These are phyloP conservation scores for Heritiera fomes DNA, from an alignment of 345 rosid species.

Conservation along the genomic window DNA sequence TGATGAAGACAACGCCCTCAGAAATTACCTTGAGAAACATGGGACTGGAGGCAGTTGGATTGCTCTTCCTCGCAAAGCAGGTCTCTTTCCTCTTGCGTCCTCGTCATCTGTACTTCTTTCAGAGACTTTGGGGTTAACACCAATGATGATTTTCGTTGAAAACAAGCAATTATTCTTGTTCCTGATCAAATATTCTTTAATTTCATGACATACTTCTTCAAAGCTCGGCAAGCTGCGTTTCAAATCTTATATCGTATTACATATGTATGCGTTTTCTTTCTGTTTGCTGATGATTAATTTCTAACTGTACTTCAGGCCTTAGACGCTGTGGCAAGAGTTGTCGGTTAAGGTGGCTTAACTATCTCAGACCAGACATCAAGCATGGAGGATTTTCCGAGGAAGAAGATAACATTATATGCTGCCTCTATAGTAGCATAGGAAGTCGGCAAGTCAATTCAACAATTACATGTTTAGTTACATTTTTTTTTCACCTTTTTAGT, in stretches of 20 bases:
- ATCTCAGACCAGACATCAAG: slow-evolving; percentile 69
- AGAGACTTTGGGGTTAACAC: not conserved
- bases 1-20: slow-evolving; percentile 38
- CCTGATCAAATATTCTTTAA: too few relatives aligned
- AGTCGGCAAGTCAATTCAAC: slow-evolving; percentile 50
- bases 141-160: not conserved
- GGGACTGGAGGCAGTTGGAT: slow-evolving; percentile 42
- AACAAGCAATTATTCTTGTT: not conserved
- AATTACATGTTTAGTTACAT: not conserved
- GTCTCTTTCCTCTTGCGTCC: not conserved
- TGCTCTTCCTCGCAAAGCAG: slow-evolving; percentile 39
- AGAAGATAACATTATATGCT: slow-evolving; percentile 62
- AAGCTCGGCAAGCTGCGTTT: not conserved
- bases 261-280: not conserved
- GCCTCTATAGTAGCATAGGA: slow-evolving; percentile 55
- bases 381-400: slow-evolving; percentile 71
- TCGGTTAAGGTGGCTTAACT: slow-evolving; percentile 81
- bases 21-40: slow-evolving; percentile 25
- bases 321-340: slow-evolving; percentile 82
- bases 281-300: not conserved
- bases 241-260: too few relatives aligned
- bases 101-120: not conserved
- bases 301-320: slow-evolving; percentile 43
- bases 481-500: not conserved
- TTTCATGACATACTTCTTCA: not conserved